Evolutionary conservation across 176 grass and related monocot species (phyloP).

Genomic region (Cenchrus purpureus): DNA sequence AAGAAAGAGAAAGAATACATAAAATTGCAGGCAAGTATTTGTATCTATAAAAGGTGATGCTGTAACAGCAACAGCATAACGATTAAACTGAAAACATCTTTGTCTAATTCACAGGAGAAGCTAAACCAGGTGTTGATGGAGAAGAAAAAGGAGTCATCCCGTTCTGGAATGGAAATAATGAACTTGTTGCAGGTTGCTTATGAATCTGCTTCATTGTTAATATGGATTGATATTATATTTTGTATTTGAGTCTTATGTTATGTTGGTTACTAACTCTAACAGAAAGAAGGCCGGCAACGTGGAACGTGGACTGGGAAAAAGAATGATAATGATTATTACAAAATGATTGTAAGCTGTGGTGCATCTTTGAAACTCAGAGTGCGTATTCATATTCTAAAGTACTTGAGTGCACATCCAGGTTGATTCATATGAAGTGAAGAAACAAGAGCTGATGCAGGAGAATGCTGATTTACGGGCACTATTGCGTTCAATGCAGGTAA

Average conservation of each 20-base stretch:
- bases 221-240: conserved; percentile 9
- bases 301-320: conserved; percentile 99
- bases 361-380: conserved; percentile 21
- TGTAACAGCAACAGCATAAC: not conserved
- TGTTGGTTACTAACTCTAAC: conserved; percentile 42
- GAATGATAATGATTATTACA: conserved; percentile 92
- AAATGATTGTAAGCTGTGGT: conserved; percentile 88
- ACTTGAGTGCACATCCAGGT: conserved; percentile 51
- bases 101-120: conserved; percentile 66
- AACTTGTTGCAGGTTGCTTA: conserved; percentile 83
- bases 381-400: conserved; percentile 26
- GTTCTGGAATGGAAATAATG: conserved; percentile 99
- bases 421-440: conserved; percentile 98
- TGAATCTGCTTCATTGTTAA: conserved; percentile 20
- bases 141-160: conserved; percentile 98
- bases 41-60: not conserved
- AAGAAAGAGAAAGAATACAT: conserved; percentile 99
- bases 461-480: conserved; percentile 88
- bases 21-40: conserved; percentile 83
- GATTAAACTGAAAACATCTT: conserved; percentile 23
- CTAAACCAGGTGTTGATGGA: conserved; percentile 94
- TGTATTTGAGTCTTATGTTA: not conserved
- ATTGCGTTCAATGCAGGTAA: conserved; percentile 97
- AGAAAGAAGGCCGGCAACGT: conserved; percentile 95
- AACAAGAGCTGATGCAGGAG: conserved; percentile 92